Base-by-base conservation (phyloP, 805 yeast genomes). In the Yamadazyma ubonensis region DNA sequence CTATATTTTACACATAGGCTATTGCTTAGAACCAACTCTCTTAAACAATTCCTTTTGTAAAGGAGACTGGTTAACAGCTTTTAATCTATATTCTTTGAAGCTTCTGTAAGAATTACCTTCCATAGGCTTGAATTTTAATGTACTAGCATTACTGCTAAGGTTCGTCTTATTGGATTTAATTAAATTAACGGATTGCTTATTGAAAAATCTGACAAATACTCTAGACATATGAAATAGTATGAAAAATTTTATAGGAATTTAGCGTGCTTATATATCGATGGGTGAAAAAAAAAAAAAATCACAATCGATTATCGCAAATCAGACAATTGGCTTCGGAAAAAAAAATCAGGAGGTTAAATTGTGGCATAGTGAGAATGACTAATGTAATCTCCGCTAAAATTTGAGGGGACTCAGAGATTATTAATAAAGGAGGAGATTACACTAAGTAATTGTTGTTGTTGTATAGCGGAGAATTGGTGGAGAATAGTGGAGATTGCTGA, bases 11-110 rank as follows among this genome's bases (percentile, higher is more conserved):
- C 26, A 23, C n/a, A 10, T 23, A 23, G 26, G 20, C 29, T 36
- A 21, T 17, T 36, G 33, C n/a, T 21, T 26, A 15, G 12, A n/a
- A 6, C 21, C 33, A 9, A 37, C 14, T 14, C 39, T 43, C 36
- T 46, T 46, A 28, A 36, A 31, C 17, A 46, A 28, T 20, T 41
- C 39, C 25, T 39, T 46, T 17, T 39, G 38, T 23, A 69, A 66
- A 11, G 74, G 74, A 31, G 65, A 56, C 43, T 67, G 72, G 55
- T 68, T 61, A 31, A 59, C 58, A 6, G 56, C 71, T 43, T 62
- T 60, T 52, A 69, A 63, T 47, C 74, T 57, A 57, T 69, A 69
- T 48, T 69, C 73, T 29, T 71, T 71, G 52, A 69, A 69, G 3
- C 70, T 58, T 42, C 71, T 57, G 53, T 64, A 68, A 15, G 70